A percentile compares a stretch with the other conserved stretches of the same genome.
phyloP scores from a whole-genome alignment of 108 stramenopile genomes.

The Fragilaria radians region DNA sequence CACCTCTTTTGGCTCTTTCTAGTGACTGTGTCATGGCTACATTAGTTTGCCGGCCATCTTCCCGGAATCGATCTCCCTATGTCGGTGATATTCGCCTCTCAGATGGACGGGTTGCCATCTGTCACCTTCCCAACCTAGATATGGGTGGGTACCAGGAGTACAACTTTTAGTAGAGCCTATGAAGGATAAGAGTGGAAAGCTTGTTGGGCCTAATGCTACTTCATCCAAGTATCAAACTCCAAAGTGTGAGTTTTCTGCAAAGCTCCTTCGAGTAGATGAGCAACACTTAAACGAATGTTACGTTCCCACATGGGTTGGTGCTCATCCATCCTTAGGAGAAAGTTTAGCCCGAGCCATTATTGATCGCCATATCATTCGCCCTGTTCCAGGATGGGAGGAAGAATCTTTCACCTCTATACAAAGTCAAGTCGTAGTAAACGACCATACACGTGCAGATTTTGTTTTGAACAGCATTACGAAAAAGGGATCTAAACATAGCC shows the following conservation, averaged over 20 bases:
- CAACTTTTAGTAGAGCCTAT: conserved; percentile 30
- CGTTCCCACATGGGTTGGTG: conserved; percentile 42
- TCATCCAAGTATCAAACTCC: conserved; percentile 46
- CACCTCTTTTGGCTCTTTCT: not conserved
- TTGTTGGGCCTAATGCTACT: conserved; percentile 34
- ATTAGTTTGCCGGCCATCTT: conserved; percentile 29
- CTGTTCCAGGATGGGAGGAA: conserved; percentile 22
- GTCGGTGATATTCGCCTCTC: conserved; percentile 42
- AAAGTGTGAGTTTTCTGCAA: conserved; percentile 46
- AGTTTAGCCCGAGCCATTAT: conserved; percentile 36
- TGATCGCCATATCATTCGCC: conserved; percentile 23
- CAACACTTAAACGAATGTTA: conserved; percentile 17
- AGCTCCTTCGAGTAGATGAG: conserved; percentile 39
- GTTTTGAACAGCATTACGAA: conserved; percentile 25
- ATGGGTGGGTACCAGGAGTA: conserved; percentile 45
- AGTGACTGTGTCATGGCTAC: conserved; percentile 19
- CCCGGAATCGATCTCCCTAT: conserved; percentile 46
- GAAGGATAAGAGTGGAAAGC: conserved; percentile 35
- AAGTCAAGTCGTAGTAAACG: conserved; percentile 27
- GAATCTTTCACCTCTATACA: conserved; percentile 22
- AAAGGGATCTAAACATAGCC: conserved; percentile 16
- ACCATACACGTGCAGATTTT: conserved; percentile 45
- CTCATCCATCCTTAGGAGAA: conserved; percentile 55
- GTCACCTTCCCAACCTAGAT: conserved; percentile 28
- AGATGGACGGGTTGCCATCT: conserved; percentile 13